Conservation (phyloP, 768 basidiomycete species). For the Termitomyces sp. region DNA sequence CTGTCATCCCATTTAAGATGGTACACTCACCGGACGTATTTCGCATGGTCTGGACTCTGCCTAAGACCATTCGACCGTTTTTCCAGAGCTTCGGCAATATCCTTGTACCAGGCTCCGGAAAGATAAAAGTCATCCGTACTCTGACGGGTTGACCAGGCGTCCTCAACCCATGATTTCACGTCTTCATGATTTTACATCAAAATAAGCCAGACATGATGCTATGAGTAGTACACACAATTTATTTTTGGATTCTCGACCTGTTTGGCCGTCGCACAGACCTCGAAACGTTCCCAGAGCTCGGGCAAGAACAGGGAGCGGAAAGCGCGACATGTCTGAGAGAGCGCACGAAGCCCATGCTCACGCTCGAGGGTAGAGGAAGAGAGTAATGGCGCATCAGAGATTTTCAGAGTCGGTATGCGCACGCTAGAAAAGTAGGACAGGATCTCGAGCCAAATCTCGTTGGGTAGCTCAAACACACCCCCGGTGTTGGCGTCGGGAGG, state of each 20-base stretch:
- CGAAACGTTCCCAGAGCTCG: slow-evolving; percentile 30
- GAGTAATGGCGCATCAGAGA: slow-evolving; percentile 14
- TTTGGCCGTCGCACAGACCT: slow-evolving; percentile 24
- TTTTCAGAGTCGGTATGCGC: slow-evolving; percentile 18
- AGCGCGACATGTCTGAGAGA: slow-evolving; percentile 32
- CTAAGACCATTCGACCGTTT: slow-evolving; percentile 24
- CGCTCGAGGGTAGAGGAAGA: slow-evolving; percentile 24
- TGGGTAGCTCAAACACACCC: slow-evolving; percentile 24
- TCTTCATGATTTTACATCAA: not conserved
- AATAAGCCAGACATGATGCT: too few species aligned
- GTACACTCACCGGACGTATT: slow-evolving; percentile 24
- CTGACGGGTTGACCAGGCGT: not conserved
- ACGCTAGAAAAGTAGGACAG: slow-evolving; percentile 26
- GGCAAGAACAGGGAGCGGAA: slow-evolving; percentile 29
- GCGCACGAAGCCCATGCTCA: slow-evolving; percentile 27
- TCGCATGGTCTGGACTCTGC: slow-evolving; percentile 22
- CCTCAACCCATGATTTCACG: not conserved
- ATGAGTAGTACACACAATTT: not conserved
- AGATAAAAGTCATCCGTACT: not conserved
- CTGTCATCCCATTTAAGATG: not conserved
- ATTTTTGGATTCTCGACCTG: not conserved
- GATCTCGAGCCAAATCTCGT: slow-evolving; percentile 31
- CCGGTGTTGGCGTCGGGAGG: not conserved
- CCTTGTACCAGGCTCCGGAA: slow-evolving; percentile 24
- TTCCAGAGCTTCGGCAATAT: slow-evolving; percentile 23